phyloP scores from a whole-genome alignment of 2,329 filamentous ascomycete species.

The Dactylellina leptospora region DNA sequence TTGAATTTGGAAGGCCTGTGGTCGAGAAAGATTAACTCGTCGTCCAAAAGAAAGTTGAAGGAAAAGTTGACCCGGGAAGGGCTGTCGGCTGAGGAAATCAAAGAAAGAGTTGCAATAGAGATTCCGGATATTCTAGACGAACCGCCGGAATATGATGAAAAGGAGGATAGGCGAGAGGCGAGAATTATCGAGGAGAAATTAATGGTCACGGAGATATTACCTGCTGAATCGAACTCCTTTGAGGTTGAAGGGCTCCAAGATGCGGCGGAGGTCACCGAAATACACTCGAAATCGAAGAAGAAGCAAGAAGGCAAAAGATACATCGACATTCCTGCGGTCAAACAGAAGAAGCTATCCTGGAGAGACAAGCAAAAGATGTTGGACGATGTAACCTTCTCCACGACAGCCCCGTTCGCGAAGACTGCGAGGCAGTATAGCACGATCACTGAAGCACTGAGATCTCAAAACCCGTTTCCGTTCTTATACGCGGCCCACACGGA shows the following conservation, averaged over 20 bases:
- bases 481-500: neutral
- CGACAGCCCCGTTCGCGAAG: constrained; percentile 23
- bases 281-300: constrained; percentile 48
- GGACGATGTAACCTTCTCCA: constrained; percentile 32
- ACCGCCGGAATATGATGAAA: constrained; percentile 25
- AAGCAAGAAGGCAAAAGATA: constrained; percentile 36
- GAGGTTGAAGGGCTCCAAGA: constrained; percentile 46
- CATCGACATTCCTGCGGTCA: constrained; percentile 45
- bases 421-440: constrained; percentile 38
- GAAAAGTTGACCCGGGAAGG: constrained; percentile 28
- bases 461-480: neutral
- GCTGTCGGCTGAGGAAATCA: constrained; percentile 22
- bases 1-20: constrained; percentile 74
- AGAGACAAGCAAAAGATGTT: constrained; percentile 23
- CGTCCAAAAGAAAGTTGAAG: constrained; percentile 58
- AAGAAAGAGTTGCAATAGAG: constrained; percentile 10
- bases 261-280: constrained; percentile 8
- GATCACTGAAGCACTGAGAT: neutral
- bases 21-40: constrained; percentile 62
- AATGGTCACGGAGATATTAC: constrained; percentile 14
- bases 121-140: constrained; percentile 24
- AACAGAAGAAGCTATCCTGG: constrained; percentile 18
- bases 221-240: constrained; percentile 43
- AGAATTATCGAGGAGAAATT: constrained; percentile 14
- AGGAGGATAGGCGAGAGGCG: constrained; percentile 19